Evolutionary conservation across 352 stramenopile species (phyloP).

Genomic region (Globisporangium nodosum): DNA sequence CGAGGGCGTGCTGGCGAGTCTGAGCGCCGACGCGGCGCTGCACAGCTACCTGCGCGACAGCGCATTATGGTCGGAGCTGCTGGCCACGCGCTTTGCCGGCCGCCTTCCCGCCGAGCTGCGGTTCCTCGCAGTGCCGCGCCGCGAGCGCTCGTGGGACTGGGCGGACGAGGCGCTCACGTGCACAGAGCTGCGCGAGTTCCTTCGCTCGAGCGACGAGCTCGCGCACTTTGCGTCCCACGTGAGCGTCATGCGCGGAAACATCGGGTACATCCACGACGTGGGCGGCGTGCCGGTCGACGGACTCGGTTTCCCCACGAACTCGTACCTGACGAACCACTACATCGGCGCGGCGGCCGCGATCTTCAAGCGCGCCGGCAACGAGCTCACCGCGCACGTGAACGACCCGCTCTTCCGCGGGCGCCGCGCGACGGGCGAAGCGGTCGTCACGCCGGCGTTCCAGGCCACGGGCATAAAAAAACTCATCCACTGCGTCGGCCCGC

Average conservation of each 20-base stretch:
- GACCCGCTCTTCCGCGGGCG: slow-evolving; percentile 22
- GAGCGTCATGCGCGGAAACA: slow-evolving; percentile 27
- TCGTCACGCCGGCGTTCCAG: slow-evolving; percentile 45
- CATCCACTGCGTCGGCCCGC: slow-evolving; percentile 52
- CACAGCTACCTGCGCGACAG: slow-evolving; percentile 23
- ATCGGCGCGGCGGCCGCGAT: slow-evolving; percentile 35
- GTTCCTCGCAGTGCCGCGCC: slow-evolving; percentile 16
- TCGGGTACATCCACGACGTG: slow-evolving; percentile 27
- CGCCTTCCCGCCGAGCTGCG: slow-evolving; percentile 16
- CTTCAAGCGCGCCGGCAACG: slow-evolving; percentile 34
- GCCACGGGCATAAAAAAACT: slow-evolving; percentile 30
- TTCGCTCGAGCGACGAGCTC: slow-evolving; percentile 24
- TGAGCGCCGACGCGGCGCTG: slow-evolving; percentile 13
- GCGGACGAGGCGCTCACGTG: slow-evolving; percentile 17
- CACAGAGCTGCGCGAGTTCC: slow-evolving; percentile 29
- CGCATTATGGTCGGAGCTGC: slow-evolving; percentile 31
- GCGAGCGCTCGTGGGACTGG: slow-evolving; percentile 23
- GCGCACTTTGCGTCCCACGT: slow-evolving; percentile 21
- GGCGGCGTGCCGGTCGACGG: slow-evolving; percentile 27
- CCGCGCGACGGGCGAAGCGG: slow-evolving; percentile 21
- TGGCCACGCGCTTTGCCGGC: slow-evolving; percentile 19
- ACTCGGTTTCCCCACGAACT: slow-evolving; percentile 46
- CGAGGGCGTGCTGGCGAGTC: slow-evolving; percentile 12
- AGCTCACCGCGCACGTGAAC: slow-evolving; percentile 27
- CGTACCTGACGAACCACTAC: slow-evolving; percentile 30